These are phyloP conservation scores for Rubia peregrina DNA, from an alignment of 305 asterid genomes.

Conservation along the genomic window DNA sequence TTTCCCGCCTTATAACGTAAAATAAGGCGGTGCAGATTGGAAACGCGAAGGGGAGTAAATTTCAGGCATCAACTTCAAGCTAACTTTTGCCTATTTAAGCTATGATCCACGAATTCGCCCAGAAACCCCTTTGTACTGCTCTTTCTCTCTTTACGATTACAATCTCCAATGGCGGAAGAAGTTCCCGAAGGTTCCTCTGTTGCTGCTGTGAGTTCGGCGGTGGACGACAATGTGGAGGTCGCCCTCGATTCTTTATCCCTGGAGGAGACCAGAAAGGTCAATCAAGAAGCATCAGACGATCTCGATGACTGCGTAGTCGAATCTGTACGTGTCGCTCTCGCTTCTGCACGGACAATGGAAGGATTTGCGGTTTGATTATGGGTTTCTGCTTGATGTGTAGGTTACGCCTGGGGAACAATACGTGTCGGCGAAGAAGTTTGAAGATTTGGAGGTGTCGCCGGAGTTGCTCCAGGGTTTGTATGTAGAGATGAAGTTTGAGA, in stretches of 20 bases:
- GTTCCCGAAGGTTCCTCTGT: background rate
- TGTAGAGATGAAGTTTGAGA: slow-evolving; percentile 69
- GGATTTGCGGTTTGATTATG: background rate
- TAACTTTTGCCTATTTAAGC: background rate
- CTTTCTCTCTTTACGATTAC: background rate
- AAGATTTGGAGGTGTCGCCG: slow-evolving; percentile 62
- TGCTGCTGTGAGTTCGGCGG: slow-evolving; percentile 10
- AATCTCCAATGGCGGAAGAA: slow-evolving; percentile 9
- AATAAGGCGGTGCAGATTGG: background rate
- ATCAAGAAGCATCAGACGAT: slow-evolving; percentile 30
- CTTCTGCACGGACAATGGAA: background rate
- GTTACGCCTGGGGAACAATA: slow-evolving; percentile 70
- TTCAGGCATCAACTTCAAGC: background rate
- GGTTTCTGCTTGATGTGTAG: slow-evolving; percentile 23
- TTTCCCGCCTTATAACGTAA: background rate
- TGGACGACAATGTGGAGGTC: slow-evolving; percentile 10
- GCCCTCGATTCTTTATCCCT: slow-evolving; percentile 23
- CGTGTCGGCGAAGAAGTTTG: slow-evolving; percentile 64
- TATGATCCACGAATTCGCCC: background rate
- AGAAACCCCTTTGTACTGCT: too few relatives aligned
- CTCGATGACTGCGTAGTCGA: slow-evolving; percentile 54
- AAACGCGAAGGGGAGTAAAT: background rate
- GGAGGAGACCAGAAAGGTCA: slow-evolving; percentile 35
- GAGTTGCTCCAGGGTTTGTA: slow-evolving; percentile 73
- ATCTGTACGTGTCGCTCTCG: slow-evolving; percentile 35